These are phyloP conservation scores for Brasenia schreberi DNA, from an alignment of 164 flowering plant genomes.

Conservation along the genomic window DNA sequence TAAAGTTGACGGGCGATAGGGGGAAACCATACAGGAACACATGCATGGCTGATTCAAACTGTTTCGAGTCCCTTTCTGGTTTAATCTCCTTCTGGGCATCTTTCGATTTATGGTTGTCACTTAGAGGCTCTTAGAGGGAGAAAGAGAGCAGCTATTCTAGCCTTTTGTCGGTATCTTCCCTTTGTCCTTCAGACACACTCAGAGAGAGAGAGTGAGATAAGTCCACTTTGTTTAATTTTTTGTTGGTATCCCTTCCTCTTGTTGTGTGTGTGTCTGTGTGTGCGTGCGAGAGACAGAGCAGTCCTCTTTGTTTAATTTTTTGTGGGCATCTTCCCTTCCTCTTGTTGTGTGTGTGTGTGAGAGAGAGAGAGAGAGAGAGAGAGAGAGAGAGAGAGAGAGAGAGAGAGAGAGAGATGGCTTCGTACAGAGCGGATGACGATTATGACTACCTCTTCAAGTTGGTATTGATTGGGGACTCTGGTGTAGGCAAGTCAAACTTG, in stretches of 20 bases:
- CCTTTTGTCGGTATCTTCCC: too few species aligned
- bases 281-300: neutral
- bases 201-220: too few species aligned
- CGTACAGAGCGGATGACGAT: conserved; percentile 33
- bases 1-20: too few species aligned
- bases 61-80: neutral
- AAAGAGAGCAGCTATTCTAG: too few species aligned
- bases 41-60: neutral
- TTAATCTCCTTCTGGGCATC: neutral
- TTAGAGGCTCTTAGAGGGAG: too few species aligned
- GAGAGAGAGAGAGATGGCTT: conserved; percentile 11
- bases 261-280: neutral
- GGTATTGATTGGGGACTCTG: conserved; percentile 43
- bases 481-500: conserved; percentile 57
- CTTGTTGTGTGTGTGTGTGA: neutral
- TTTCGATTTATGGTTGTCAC: neutral
- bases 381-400: neutral
- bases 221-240: too few species aligned
- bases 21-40: neutral
- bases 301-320: too few species aligned
- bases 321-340: neutral
- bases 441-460: conserved; percentile 8
- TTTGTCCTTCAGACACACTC: too few species aligned
- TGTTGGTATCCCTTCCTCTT: neutral
- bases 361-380: neutral